Evolutionary conservation across 1,284 basidiomycete genomes (phyloP).

Genomic region (Apiotrichum siamense): DNA sequence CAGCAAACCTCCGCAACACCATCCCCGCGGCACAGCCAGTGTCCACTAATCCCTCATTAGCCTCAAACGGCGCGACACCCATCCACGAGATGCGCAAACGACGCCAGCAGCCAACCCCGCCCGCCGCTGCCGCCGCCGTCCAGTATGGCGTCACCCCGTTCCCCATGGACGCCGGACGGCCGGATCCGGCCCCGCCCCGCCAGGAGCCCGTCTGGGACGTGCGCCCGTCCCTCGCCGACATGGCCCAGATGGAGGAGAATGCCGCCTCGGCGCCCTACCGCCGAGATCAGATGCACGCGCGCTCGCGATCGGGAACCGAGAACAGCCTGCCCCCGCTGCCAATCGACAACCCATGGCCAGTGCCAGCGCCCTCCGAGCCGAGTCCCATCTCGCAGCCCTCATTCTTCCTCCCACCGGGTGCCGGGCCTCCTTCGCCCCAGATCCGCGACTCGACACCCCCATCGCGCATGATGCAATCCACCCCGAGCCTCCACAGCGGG

Average conservation of each 20-base stretch:
- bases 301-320: conserved; percentile 5
- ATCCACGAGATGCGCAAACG: conserved; percentile 4
- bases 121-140: neutral
- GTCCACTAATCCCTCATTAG: neutral
- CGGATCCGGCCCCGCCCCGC: conserved; percentile 8
- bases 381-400: conserved; percentile 9
- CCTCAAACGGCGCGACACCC: neutral
- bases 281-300: neutral
- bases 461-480: conserved; percentile 1
- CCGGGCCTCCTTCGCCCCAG: conserved; percentile 13
- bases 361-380: neutral
- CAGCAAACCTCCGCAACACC: neutral
- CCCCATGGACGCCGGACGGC: conserved; percentile 28
- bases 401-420: conserved; percentile 18
- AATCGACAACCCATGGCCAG: neutral
- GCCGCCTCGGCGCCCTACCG: conserved; percentile 3
- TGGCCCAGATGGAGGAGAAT: conserved; percentile 8
- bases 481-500: conserved; percentile 16
- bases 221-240: neutral
- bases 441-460: conserved; percentile 11
- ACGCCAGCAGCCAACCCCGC: conserved; percentile 1
- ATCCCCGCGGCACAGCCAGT: neutral
- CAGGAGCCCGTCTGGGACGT: neutral
- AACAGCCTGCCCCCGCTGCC: neutral
- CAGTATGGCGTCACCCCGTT: conserved; percentile 33